phyloP scores from a whole-genome alignment of 495 filamentous ascomycete species.

The Elasticomyces elasticus region DNA sequence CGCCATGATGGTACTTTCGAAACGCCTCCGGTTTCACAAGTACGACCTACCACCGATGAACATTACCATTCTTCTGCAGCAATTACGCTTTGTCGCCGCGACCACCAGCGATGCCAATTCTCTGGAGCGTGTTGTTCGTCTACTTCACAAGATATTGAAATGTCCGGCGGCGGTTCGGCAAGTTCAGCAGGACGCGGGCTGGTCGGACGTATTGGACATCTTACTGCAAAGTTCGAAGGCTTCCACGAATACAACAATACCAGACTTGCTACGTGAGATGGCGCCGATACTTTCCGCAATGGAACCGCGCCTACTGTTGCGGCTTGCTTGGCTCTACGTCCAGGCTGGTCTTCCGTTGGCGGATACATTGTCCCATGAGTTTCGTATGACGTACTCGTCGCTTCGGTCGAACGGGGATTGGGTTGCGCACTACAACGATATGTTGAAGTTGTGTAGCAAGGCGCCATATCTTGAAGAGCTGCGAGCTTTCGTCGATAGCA shows the following conservation, averaged over 20 bases:
- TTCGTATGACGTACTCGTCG: neutral
- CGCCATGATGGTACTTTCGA: slow-evolving; percentile 22
- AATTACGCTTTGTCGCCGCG: neutral
- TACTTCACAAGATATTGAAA: slow-evolving; percentile 35
- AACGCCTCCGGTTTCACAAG: slow-evolving; percentile 18
- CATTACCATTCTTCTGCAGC: neutral
- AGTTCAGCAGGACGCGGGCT: slow-evolving; percentile 36
- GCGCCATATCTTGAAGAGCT: neutral
- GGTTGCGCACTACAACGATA: neutral
- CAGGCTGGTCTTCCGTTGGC: neutral
- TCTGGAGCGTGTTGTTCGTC: slow-evolving; percentile 44
- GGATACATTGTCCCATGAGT: neutral
- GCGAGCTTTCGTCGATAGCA: neutral
- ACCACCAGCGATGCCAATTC: slow-evolving; percentile 34
- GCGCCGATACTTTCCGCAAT: neutral
- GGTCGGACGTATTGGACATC: slow-evolving; percentile 40
- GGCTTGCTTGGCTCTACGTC: neutral
- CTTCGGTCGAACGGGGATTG: neutral
- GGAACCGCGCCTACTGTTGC: neutral
- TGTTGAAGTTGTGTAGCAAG: neutral
- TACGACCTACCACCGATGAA: neutral
- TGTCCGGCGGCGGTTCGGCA: slow-evolving; percentile 41
- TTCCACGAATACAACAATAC: slow-evolving; percentile 7
- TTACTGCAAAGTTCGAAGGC: slow-evolving; percentile 41
- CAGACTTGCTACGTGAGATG: neutral